Evolutionary conservation across 768 basidiomycete genomes (phyloP), one percentile per base, ranked within the genome.

Genomic region (Mycena venus): DNA sequence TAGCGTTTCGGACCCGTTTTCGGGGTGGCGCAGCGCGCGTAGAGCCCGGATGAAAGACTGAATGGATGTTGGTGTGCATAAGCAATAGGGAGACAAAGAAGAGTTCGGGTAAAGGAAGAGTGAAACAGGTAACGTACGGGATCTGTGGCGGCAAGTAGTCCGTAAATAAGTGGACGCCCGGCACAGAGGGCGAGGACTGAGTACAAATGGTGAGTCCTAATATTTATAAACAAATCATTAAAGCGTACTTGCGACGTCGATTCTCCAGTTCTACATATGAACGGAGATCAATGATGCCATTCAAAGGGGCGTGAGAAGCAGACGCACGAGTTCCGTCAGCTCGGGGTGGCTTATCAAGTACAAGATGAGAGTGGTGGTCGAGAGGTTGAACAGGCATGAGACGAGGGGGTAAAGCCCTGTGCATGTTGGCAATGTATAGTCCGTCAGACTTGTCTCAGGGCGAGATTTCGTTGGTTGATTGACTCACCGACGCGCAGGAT

Each of bases 21-120:
- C 63, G 21, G 40, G 47, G 34, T 64, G 49, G 29, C 47, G 44
- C 29, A 64, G 47, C 34, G 63, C 63, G 47, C 34, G 63, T 49
- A 64, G n/a, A 49, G 63, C 63, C 2, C 63, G 63, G 29, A 64
- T 47, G 63, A 64, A 42, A 29, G 63, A 64, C 63, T 64, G 63
- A 15, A 64, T 64, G 34, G 49, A 44, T 64, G 31, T 44, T 17
- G 5, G 9, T 61, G 60, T 27, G 60, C 51, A 27, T 9, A 10
- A 10, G 19, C 12, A 42, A 17, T 42, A 11, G 38, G 60, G 34
- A 61, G 38, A 29, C 27, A 32, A 61, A 61, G 38, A 61, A n/a
- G 38, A 42, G n/a, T n/a, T n/a, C n/a, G n/a, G n/a, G n/a, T n/a
- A n/a, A n/a, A 44, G 42, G 15, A 21, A 44, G 42, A 44, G 36